A percentile compares a stretch with the other conserved stretches of the same genome.
phyloP scores from a whole-genome alignment of 441 rosid species.

The Adansonia gregorii region DNA sequence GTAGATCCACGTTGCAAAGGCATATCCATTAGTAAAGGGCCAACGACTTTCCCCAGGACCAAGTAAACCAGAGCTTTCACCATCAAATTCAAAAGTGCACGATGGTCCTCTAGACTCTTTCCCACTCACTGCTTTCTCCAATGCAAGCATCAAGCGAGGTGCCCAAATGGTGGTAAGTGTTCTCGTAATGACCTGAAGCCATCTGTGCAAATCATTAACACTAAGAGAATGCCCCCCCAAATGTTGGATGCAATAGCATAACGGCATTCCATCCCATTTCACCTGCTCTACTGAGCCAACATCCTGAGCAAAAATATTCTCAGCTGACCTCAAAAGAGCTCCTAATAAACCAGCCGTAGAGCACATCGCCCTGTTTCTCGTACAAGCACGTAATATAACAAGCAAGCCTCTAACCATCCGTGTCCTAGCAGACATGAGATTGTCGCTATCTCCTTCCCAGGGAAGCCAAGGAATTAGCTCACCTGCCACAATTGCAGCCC shows the following conservation, averaged over 20 bases:
- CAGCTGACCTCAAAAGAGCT: constrained; percentile 86
- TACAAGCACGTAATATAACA: constrained; percentile 91
- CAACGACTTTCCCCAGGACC: constrained; percentile 99
- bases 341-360: constrained; percentile 88
- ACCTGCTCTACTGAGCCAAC: constrained; percentile 46
- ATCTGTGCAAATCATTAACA: constrained; percentile 79
- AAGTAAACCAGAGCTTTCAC: constrained; percentile 99
- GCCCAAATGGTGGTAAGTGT: constrained; percentile 73
- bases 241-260: constrained; percentile 85
- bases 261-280: constrained; percentile 79
- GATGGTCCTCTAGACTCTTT: constrained; percentile 97
- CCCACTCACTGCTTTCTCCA: constrained; percentile 94
- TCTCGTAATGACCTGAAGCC: constrained; percentile 77
- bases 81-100: constrained; percentile 96
- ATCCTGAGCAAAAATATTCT: constrained; percentile 74
- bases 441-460: constrained; percentile 65
- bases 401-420: constrained; percentile 94
- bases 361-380: constrained; percentile 99
- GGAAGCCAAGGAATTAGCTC: constrained; percentile 96
- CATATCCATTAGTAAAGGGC: constrained; percentile 96
- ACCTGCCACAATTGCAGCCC: constrained; percentile 97
- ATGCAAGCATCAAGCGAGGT: constrained; percentile 66
- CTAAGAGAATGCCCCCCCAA: constrained; percentile 89
- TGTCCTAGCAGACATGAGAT: constrained; percentile 89
- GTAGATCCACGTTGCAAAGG: constrained; percentile 97